phyloP scores from a whole-genome alignment of 257 asterid species.

The Solanum pennellii region DNA sequence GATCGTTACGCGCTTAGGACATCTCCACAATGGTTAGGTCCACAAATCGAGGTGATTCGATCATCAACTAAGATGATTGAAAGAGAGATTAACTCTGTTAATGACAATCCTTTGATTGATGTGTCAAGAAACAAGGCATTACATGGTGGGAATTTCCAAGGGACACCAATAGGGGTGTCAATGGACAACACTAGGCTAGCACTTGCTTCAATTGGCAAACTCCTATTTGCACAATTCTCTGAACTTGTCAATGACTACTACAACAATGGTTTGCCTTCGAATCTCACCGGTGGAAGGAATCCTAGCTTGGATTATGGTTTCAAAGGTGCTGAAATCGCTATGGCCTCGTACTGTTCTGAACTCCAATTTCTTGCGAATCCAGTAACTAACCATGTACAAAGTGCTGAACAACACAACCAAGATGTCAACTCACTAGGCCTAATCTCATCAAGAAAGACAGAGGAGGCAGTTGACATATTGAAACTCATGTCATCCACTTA shows the following conservation, averaged over 20 bases:
- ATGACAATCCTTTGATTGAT: conserved; percentile 20
- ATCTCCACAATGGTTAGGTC: conserved; percentile 27
- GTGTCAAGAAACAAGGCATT: conserved; percentile 20
- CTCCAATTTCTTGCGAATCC: conserved; percentile 19
- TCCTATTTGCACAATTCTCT: conserved; percentile 16
- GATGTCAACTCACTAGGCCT: conserved; percentile 21
- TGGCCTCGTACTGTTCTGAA: conserved; percentile 19
- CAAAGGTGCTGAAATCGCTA: conserved; percentile 20
- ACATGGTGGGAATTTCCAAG: conserved; percentile 23
- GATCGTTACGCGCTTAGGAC: conserved; percentile 20
- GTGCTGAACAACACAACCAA: conserved; percentile 23
- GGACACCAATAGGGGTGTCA: conserved; percentile 21
- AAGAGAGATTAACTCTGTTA: conserved; percentile 18
- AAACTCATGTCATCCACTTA: conserved; percentile 19
- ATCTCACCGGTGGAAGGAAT: conserved; percentile 9
- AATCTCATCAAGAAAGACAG: conserved; percentile 15
- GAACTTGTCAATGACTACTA: conserved; percentile 18
- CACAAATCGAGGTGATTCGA: conserved; percentile 15
- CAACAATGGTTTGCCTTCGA: conserved; percentile 21
- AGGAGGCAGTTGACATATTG: conserved; percentile 16
- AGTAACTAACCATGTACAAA: conserved; percentile 20
- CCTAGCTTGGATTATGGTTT: conserved; percentile 23
- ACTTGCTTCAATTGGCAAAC: conserved; percentile 14
- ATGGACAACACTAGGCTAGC: conserved; percentile 21
- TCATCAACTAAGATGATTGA: conserved; percentile 14